Evolutionary conservation across 768 basidiomycete species (phyloP).

Genomic region (Rhodosporidiobolus odoratus): DNA sequence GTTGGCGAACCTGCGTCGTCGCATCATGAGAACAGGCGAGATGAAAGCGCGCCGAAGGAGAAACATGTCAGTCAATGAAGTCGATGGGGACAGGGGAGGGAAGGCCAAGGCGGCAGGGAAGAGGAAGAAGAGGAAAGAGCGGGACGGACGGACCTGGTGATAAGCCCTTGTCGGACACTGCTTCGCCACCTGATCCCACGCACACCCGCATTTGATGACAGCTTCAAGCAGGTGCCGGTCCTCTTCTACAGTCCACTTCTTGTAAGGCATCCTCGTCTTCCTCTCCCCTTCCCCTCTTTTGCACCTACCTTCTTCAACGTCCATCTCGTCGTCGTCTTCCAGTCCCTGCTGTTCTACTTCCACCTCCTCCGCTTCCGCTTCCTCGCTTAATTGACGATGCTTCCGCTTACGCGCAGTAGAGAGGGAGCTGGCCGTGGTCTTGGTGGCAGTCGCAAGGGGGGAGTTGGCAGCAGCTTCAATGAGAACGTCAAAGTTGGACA

Average conservation of each 20-base stretch:
- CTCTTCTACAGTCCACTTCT: slow-evolving; percentile 36
- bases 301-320: neutral
- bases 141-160: slow-evolving; percentile 30
- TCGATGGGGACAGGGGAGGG: neutral
- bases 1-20: slow-evolving; percentile 39
- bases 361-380: neutral
- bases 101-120: neutral
- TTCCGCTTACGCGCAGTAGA: too few species aligned
- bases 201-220: slow-evolving; percentile 38
- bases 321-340: neutral
- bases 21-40: neutral
- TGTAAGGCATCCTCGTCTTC: slow-evolving; percentile 27
- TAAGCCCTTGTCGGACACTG: slow-evolving; percentile 41
- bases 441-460: too few species aligned
- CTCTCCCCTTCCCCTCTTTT: neutral
- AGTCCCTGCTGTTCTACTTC: neutral
- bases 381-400: too few species aligned
- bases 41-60: slow-evolving; percentile 22
- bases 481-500: too few species aligned
- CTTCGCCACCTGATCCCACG: slow-evolving; percentile 43
- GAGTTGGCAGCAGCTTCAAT: too few species aligned
- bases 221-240: slow-evolving; percentile 42
- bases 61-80: neutral
- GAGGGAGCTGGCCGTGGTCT: too few species aligned
- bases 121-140: slow-evolving; percentile 4